These are phyloP conservation scores for Stipa capillata DNA, from an alignment of 176 grass and related monocot species.

Conservation along the genomic window DNA sequence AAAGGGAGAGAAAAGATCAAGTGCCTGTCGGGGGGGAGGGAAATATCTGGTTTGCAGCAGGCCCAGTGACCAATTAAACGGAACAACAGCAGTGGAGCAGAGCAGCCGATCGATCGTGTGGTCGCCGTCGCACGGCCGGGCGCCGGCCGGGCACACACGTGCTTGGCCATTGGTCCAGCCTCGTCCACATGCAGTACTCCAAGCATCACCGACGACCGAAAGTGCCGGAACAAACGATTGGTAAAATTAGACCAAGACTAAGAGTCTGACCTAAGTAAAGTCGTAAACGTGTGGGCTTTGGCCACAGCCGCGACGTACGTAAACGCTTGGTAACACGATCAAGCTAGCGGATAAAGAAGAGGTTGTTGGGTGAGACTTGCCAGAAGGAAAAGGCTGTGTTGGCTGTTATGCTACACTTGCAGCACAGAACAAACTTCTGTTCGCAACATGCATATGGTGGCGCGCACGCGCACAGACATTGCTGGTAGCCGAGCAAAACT, in stretches of 20 bases:
- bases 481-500: too few relatives aligned
- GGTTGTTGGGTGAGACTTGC: neutral
- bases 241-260: too few relatives aligned
- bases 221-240: neutral
- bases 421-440: neutral
- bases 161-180: neutral
- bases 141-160: neutral
- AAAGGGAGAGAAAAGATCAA: neutral
- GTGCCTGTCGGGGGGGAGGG: too few relatives aligned
- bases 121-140: neutral
- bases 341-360: neutral
- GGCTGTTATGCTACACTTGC: too few relatives aligned
- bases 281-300: neutral
- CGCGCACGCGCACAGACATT: too few relatives aligned
- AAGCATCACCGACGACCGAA: neutral
- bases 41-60: too few relatives aligned
- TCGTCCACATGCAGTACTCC: neutral
- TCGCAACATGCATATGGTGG: too few relatives aligned
- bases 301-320: too few relatives aligned
- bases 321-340: too few relatives aligned
- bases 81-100: too few relatives aligned
- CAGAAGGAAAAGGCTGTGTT: too few relatives aligned
- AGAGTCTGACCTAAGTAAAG: neutral
- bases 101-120: neutral
- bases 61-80: too few relatives aligned